Base-by-base conservation (phyloP, 2,329 filamentous ascomycete genomes). In the Botrytis fabae region DNA sequence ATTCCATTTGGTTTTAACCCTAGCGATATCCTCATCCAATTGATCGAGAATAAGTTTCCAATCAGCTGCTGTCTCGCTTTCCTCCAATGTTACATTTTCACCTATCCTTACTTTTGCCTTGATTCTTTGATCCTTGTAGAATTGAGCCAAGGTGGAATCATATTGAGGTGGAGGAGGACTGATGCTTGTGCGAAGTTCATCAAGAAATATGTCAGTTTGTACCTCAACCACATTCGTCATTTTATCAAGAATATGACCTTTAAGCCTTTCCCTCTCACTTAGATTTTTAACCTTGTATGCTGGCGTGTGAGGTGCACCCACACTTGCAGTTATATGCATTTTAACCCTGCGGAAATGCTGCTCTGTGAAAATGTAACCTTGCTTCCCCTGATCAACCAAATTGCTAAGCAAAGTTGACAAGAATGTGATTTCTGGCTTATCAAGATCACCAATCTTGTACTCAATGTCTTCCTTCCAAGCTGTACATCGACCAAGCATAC, bases 401-500 rank as follows among this genome's bases (percentile, higher is more conserved):
- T 85, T 81, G 32, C 85, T 83, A 1, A 88, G 84, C 0, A 90
- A 81, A 0, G 83, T 84, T 72, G 88, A 88, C 7, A 92, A 82
- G 0, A 81, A 77, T 0, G 87, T 78, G 0, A 87, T 88, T 5
- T 82, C 79, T 0, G 80, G 70, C 18, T 85, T 80, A 5, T 80
- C 80, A 51, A 91, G 87, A 0, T 81, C 84, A 35, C 87, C 85
- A 20, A 86, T 84, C 20, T 85, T 83, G 74, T 94, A 94, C 48
- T 87, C 89, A 0, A 90, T 81, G 6, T 82, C 84, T 69, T 93
- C 90, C 74, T 92, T 91, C 79, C 86, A 89, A 7, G 84, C 85
- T 0, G 92, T 95, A 72, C 88, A 90, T 0, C 83, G 82, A 0
- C 93, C 92, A 4, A 95, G 84, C 38, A 90, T 81, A 10, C 84